Percentiles rank a stretch among this genome's conserved stretches.
phyloP scores from a whole-genome alignment of 257 asterid species.

The Nicotiana otophora region DNA sequence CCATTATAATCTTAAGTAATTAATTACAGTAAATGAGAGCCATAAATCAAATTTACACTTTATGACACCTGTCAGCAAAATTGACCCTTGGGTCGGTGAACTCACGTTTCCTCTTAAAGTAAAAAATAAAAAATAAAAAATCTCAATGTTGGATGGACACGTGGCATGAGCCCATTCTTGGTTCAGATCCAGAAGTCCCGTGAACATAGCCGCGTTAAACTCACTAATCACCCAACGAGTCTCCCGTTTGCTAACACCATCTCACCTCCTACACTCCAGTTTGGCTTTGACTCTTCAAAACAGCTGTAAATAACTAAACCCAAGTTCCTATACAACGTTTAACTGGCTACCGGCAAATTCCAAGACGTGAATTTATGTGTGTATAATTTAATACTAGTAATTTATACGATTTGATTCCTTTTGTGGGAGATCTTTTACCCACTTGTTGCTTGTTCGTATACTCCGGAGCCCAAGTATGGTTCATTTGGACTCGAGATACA shows the following conservation, averaged over 20 bases:
- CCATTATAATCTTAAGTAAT: background rate
- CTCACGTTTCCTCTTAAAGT: background rate
- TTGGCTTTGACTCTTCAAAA: background rate
- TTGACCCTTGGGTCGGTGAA: background rate
- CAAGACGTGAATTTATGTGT: background rate
- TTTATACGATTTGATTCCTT: background rate
- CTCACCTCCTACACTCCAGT: background rate
- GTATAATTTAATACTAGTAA: no score
- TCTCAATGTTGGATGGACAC: background rate
- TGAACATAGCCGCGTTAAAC: constrained; percentile 17
- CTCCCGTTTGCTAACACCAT: background rate
- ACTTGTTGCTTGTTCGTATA: background rate
- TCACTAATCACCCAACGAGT: constrained; percentile 1
- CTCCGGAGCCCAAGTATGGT: no score
- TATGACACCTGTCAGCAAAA: background rate
- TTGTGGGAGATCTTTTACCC: constrained; percentile 2
- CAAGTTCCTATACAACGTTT: background rate
- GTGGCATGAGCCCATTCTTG: constrained; percentile 15
- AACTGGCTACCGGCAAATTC: constrained; percentile 4
- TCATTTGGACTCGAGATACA: no score
- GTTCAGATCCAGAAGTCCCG: constrained; percentile 9
- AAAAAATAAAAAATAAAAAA: background rate
- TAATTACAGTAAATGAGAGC: background rate
- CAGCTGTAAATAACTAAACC: background rate
- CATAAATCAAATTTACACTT: background rate